Conservation (phyloP, 768 basidiomycete genomes). For the Naganishia vishniacii region DNA sequence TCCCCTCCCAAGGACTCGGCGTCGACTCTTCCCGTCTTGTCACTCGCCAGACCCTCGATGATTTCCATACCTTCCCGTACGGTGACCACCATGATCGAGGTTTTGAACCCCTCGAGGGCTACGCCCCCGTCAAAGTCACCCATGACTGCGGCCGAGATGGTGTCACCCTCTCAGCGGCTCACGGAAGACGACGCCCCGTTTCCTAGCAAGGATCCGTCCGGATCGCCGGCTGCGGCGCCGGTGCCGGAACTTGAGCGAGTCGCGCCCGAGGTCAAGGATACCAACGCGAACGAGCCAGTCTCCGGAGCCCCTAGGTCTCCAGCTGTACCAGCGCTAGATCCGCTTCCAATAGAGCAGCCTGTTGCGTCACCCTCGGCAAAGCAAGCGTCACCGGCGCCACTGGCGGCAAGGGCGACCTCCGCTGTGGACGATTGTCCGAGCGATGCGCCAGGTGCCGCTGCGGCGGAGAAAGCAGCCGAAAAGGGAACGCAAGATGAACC, state of each 20-base stretch:
- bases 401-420: no score
- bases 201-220: not conserved
- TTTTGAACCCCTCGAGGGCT: constrained; percentile 16
- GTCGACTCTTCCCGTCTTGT: not conserved
- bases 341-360: no score
- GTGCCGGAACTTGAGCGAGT: not conserved
- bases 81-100: constrained; percentile 24
- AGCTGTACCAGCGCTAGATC: no score
- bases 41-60: not conserved
- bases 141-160: not conserved
- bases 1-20: constrained; percentile 6
- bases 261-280: not conserved
- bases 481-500: no score
- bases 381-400: not conserved
- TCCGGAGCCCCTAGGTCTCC: no score
- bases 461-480: no score
- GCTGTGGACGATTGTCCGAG: no score
- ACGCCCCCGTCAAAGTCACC: not conserved
- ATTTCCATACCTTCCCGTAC: constrained; percentile 7
- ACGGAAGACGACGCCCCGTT: not conserved
- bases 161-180: not conserved
- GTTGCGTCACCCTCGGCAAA: not conserved
- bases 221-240: not conserved
- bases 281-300: not conserved
- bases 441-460: no score